Conservation (phyloP, 208 protist genomes). For the Sergeia podlipaevii region DNA sequence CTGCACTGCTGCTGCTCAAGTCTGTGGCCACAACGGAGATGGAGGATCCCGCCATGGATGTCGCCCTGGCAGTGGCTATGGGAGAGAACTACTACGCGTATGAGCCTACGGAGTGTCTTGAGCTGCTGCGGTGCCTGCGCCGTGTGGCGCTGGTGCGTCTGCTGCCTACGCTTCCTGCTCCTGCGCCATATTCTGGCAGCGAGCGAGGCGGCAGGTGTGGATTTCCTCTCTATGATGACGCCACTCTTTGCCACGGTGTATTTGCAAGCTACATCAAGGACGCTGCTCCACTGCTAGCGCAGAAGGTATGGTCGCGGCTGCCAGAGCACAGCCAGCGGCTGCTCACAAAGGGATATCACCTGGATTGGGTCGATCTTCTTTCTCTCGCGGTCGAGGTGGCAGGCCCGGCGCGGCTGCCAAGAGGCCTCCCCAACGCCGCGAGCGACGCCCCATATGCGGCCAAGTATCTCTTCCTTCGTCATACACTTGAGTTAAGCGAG, state of each 20-base stretch:
- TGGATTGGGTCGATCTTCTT: constrained; percentile 81
- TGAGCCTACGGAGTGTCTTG: constrained; percentile 56
- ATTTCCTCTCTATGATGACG: constrained; percentile 46
- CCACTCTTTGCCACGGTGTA: constrained; percentile 23
- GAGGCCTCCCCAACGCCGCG: constrained; percentile 60
- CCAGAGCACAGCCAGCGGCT: constrained; percentile 70
- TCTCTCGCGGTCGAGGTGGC: constrained; percentile 58
- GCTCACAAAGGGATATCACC: constrained; percentile 40
- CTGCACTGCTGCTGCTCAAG: constrained; percentile 62
- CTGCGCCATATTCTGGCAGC: neutral
- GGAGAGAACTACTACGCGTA: constrained; percentile 72
- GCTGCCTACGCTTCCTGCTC: constrained; percentile 28
- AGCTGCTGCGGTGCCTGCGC: constrained; percentile 76
- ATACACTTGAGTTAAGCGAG: constrained; percentile 57
- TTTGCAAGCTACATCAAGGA: constrained; percentile 57
- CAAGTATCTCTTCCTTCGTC: constrained; percentile 79
- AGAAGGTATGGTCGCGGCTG: constrained; percentile 72
- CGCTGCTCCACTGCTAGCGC: constrained; percentile 55
- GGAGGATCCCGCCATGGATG: constrained; percentile 62
- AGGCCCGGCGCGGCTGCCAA: constrained; percentile 35
- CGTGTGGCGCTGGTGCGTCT: constrained; percentile 62
- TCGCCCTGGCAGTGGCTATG: constrained; percentile 70
- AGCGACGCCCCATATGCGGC: constrained; percentile 58
- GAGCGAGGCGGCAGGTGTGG: neutral
- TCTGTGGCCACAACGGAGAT: constrained; percentile 61